Evolutionary conservation across 148 eudicot genomes (phyloP).

Genomic region (Amaranthus palmeri): DNA sequence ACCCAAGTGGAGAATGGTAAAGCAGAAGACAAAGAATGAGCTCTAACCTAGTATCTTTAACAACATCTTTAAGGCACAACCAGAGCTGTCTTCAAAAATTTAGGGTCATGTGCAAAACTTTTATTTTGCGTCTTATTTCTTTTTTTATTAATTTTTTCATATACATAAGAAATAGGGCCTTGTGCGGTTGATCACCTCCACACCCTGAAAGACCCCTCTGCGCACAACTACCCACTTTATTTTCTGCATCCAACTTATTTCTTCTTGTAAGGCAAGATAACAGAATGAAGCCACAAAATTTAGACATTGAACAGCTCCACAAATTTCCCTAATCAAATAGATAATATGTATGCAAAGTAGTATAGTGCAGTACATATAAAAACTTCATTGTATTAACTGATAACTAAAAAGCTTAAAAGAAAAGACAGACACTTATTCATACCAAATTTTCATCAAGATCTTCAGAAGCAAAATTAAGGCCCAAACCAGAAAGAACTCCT

Average conservation of each 20-base stretch:
- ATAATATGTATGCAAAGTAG: background rate
- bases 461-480: conserved; percentile 31
- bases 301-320: conserved; percentile 5
- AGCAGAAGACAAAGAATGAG: background rate
- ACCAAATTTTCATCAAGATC: conserved; percentile 56
- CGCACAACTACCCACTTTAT: background rate
- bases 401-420: conserved; percentile 9
- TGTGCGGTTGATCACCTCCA: too few relatives aligned
- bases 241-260: background rate
- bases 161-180: too few relatives aligned
- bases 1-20: too few relatives aligned
- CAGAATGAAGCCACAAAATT: background rate
- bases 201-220: too few relatives aligned
- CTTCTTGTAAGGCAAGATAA: background rate
- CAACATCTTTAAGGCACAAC: background rate
- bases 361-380: background rate
- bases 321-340: conserved; percentile 9
- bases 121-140: too few relatives aligned
- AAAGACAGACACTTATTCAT: conserved; percentile 17
- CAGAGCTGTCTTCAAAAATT: too few relatives aligned
- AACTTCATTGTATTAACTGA: background rate
- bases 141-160: too few relatives aligned
- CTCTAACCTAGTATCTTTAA: background rate
- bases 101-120: too few relatives aligned
- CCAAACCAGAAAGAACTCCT: conserved; percentile 33